Conservation (phyloP, 208 protist genomes). For the Dictyostelium gargantuum region DNA sequence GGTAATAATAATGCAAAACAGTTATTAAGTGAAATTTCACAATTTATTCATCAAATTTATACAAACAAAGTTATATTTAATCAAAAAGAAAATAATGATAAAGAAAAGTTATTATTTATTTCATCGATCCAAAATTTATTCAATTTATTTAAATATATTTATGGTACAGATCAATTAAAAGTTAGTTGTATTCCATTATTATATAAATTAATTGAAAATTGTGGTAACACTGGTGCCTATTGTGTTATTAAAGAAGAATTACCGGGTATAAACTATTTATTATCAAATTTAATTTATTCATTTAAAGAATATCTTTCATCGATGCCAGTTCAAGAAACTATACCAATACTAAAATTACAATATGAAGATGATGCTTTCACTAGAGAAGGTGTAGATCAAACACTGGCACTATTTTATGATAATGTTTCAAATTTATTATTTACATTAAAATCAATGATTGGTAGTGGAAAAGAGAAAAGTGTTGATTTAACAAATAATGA, state of each 20-base stretch:
- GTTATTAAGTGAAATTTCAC: background rate
- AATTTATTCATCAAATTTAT: background rate
- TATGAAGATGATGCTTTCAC: conserved; percentile 13
- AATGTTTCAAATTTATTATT: background rate
- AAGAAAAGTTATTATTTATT: background rate
- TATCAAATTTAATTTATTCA: background rate
- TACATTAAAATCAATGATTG: background rate
- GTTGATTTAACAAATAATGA: too few species aligned
- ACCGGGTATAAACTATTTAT: background rate
- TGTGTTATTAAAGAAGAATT: background rate
- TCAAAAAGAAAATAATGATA: background rate
- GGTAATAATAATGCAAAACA: background rate
- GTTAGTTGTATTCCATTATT: background rate
- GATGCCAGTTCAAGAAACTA: background rate
- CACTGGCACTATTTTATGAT: background rate
- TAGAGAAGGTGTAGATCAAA: background rate
- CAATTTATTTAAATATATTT: background rate
- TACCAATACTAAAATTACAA: background rate
- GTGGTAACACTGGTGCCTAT: background rate
- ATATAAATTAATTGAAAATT: background rate
- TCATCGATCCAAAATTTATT: background rate
- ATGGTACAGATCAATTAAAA: background rate
- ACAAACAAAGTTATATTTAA: background rate
- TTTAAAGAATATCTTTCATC: background rate
- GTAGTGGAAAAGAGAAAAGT: background rate